Conservation (phyloP, 805 yeast genomes). For the Hanseniaspora lindneri region DNA sequence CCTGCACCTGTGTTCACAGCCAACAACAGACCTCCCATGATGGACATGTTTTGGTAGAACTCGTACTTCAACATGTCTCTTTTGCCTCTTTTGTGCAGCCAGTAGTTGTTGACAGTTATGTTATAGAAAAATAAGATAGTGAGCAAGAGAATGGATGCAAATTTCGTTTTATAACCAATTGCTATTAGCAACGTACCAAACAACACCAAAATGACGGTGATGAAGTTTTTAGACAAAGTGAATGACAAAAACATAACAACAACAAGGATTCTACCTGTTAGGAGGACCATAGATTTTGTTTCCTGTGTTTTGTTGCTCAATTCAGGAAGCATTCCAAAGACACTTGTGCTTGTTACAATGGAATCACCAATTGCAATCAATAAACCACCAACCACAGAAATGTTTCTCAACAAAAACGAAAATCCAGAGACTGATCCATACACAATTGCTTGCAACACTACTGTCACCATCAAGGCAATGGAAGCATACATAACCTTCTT, state of each 20-base stretch:
- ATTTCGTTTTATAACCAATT: conserved; percentile 85
- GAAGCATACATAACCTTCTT: conserved; percentile 51
- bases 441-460: conserved; percentile 70
- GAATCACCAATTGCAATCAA: conserved; percentile 79
- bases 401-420: conserved; percentile 70
- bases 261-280: conserved; percentile 80
- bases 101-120: conserved; percentile 70
- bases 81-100: conserved; percentile 59
- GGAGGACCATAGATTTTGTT: conserved; percentile 61
- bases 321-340: conserved; percentile 37
- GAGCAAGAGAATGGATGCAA: conserved; percentile 63
- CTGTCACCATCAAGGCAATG: conserved; percentile 53
- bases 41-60: conserved; percentile 85
- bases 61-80: conserved; percentile 87
- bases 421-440: conserved; percentile 79
- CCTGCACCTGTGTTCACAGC: conserved; percentile 97
- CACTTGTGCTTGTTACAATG: conserved; percentile 58
- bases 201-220: conserved; percentile 51
- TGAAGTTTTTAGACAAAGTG: conserved; percentile 63
- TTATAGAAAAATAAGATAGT: conserved; percentile 65
- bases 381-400: conserved; percentile 86
- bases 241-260: conserved; percentile 78
- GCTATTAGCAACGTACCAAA: conserved; percentile 69
- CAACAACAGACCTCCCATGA: conserved; percentile 83
- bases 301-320: conserved; percentile 51